phyloP scores from a whole-genome alignment of 495 filamentous ascomycete genomes.

The Aspergillus baeticus region DNA sequence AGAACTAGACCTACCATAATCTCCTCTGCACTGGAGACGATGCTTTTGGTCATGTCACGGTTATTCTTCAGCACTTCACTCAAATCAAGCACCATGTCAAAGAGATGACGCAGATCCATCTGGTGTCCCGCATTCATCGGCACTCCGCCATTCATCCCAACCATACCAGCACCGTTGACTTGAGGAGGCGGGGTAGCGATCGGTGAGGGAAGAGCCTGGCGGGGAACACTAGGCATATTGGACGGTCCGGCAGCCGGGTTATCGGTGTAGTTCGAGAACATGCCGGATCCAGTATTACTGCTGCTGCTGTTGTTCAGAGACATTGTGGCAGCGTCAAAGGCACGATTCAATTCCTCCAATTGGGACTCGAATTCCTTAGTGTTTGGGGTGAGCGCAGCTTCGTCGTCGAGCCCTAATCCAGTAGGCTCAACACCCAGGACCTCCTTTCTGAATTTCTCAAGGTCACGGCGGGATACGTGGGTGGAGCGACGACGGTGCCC shows the following conservation, averaged over 20 bases:
- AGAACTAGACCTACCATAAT: conserved; percentile 46
- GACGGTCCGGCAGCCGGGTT: conserved; percentile 25
- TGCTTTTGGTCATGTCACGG: conserved; percentile 69
- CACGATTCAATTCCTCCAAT: conserved; percentile 36
- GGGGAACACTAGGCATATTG: conserved; percentile 38
- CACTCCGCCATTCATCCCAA: conserved; percentile 53
- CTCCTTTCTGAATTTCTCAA: conserved; percentile 45
- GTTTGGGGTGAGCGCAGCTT: conserved; percentile 23
- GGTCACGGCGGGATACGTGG: conserved; percentile 45
- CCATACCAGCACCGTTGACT: conserved; percentile 58
- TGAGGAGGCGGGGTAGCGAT: conserved; percentile 36
- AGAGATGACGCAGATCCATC: conserved; percentile 83
- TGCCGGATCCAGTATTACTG: conserved; percentile 28
- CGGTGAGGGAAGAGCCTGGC: conserved; percentile 37
- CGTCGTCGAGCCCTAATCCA: conserved; percentile 32
- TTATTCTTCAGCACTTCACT: conserved; percentile 75
- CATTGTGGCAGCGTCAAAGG: conserved; percentile 35
- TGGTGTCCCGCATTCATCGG: conserved; percentile 80
- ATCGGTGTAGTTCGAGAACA: conserved; percentile 37
- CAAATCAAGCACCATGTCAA: conserved; percentile 78
- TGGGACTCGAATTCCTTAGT: conserved; percentile 31
- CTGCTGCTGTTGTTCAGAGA: conserved; percentile 36
- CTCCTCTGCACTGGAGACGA: conserved; percentile 67
- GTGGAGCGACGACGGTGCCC: conserved; percentile 49
- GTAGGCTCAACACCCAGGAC: conserved; percentile 38